Conservation (phyloP, 2,329 filamentous ascomycete genomes). For the Emergomyces orientalis region DNA sequence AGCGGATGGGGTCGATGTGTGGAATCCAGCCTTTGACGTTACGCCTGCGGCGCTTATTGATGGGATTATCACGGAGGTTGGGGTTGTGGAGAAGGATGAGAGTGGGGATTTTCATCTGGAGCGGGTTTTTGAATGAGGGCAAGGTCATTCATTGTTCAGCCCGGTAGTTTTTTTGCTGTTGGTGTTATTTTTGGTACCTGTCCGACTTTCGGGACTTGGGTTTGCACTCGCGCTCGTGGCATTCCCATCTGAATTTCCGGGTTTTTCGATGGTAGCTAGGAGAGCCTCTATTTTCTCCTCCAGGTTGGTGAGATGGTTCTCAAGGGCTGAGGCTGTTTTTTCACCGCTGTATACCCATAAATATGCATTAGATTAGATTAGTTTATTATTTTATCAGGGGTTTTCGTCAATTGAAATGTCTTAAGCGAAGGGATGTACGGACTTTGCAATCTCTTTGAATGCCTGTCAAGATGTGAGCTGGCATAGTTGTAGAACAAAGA, state of each 20-base stretch:
- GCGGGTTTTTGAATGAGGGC: conserved; percentile 11
- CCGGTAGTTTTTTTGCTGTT: conserved; percentile 2
- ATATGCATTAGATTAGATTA: background rate
- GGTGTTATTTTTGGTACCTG: background rate
- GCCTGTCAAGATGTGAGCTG: conserved; percentile 16
- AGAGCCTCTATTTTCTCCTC: conserved; percentile 44
- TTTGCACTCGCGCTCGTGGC: background rate
- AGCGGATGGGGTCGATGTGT: conserved; percentile 66
- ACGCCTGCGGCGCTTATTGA: conserved; percentile 85
- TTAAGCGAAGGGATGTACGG: conserved; percentile 7
- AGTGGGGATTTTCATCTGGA: conserved; percentile 59
- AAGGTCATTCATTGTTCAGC: conserved; percentile 7
- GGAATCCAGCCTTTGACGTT: conserved; percentile 96
- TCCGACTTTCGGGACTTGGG: conserved; percentile 3
- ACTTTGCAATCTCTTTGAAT: conserved; percentile 27
- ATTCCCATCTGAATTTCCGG: background rate
- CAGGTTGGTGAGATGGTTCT: conserved; percentile 45
- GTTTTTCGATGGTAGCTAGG: conserved; percentile 18
- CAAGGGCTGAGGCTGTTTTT: conserved; percentile 45
- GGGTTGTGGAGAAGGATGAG: conserved; percentile 67
- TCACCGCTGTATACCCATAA: conserved; percentile 39
- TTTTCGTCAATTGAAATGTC: background rate
- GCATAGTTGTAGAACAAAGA: background rate
- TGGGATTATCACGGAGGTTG: conserved; percentile 85
- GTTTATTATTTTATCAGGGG: background rate